Evolutionary conservation across 2,329 filamentous ascomycete species (phyloP).

Genomic region (Hypoxylon sp.): DNA sequence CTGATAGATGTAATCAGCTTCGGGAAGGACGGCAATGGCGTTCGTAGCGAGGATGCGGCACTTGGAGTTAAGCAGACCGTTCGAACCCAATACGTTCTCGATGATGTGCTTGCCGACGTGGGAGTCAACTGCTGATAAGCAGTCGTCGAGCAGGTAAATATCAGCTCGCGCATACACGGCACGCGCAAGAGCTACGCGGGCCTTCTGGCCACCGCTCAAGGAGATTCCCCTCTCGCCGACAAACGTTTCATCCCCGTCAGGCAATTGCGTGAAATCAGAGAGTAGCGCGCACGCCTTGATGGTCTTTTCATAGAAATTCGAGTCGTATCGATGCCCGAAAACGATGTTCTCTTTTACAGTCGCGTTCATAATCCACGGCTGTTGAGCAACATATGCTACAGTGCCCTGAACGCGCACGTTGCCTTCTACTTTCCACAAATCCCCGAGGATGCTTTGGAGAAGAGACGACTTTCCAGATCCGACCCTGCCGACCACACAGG

Average conservation of each 20-base stretch:
- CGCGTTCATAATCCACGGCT: constrained; percentile 97
- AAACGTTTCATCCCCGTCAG: constrained; percentile 95
- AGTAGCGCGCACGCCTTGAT: constrained; percentile 88
- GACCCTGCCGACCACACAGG: constrained; percentile 93
- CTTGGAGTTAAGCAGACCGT: constrained; percentile 82
- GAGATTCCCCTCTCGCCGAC: constrained; percentile 98
- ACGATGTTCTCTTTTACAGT: constrained; percentile 97
- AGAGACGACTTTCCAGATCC: constrained; percentile 94
- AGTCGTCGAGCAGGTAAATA: constrained; percentile 92
- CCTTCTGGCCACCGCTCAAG: constrained; percentile 94
- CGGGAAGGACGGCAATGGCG: constrained; percentile 86
- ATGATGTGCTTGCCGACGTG: constrained; percentile 96
- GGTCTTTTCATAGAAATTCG: constrained; percentile 92
- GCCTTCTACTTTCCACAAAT: constrained; percentile 88
- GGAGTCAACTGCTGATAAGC: constrained; percentile 95
- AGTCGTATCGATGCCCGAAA: constrained; percentile 93
- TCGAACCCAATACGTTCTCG: constrained; percentile 87
- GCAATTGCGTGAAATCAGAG: constrained; percentile 90
- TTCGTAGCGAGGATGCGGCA: constrained; percentile 95
- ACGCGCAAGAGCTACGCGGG: constrained; percentile 87
- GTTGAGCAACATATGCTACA: constrained; percentile 91
- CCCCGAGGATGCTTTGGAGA: constrained; percentile 85
- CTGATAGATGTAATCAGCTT: constrained; percentile 88
- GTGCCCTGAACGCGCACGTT: constrained; percentile 82
- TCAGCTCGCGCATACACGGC: constrained; percentile 98